Percentiles rank a stretch among this genome's conserved stretches.
phyloP scores from a whole-genome alignment of 2,329 filamentous ascomycete species.

The Ascocoryne sarcoides region DNA sequence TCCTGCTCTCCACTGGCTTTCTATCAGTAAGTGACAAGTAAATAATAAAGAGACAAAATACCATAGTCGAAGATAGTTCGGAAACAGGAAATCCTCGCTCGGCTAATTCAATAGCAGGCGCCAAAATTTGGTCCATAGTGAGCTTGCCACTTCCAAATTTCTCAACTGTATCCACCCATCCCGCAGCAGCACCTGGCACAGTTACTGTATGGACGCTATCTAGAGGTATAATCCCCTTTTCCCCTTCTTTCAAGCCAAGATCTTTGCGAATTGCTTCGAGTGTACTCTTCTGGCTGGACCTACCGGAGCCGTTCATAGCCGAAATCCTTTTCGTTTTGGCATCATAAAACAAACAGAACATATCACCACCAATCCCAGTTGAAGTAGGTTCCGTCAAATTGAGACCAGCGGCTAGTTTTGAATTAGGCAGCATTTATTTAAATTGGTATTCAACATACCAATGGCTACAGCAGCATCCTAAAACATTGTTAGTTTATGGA shows the following conservation, averaged over 20 bases:
- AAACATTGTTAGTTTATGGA: slow-evolving; percentile 5
- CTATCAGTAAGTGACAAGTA: slow-evolving; percentile 3
- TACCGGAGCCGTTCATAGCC: slow-evolving; percentile 89
- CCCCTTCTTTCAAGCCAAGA: slow-evolving; percentile 53
- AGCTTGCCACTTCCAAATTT: slow-evolving; percentile 84
- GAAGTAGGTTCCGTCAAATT: slow-evolving; percentile 91
- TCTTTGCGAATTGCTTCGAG: slow-evolving; percentile 62
- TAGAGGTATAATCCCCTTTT: slow-evolving; percentile 57
- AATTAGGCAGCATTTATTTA: too few species aligned
- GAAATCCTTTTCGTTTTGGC: slow-evolving; percentile 72
- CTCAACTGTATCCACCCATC: slow-evolving; percentile 85
- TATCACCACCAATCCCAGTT: slow-evolving; percentile 93
- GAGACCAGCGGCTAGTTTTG: slow-evolving; percentile 65
- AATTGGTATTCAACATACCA: too few species aligned
- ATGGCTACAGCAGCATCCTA: slow-evolving; percentile 95
- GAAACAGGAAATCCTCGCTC: slow-evolving; percentile 88
- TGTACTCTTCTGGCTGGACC: slow-evolving; percentile 60
- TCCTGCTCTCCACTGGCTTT: slow-evolving; percentile 57
- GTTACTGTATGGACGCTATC: slow-evolving; percentile 73
- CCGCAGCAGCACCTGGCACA: slow-evolving; percentile 81
- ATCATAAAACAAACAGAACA: slow-evolving; percentile 92
- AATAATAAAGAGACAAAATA: slow-evolving; percentile 6
- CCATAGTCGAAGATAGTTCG: slow-evolving; percentile 44
- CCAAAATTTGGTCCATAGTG: slow-evolving; percentile 65
- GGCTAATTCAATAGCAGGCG: slow-evolving; percentile 74